phyloP scores from a whole-genome alignment of 2,329 filamentous ascomycete genomes.

The Drechslera avenae region DNA sequence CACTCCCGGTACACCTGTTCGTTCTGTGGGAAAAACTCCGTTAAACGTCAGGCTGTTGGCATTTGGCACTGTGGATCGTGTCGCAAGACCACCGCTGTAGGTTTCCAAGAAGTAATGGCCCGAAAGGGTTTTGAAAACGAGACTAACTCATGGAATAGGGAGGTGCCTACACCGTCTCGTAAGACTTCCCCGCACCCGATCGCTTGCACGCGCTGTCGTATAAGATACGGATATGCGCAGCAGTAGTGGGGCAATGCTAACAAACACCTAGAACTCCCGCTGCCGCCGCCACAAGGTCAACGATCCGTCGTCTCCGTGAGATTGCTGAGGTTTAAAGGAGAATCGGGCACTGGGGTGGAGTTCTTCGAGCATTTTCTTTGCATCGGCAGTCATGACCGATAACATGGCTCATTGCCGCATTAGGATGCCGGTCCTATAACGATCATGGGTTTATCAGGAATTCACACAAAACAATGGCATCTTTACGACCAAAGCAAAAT shows the following conservation, averaged over 20 bases:
- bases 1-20: slow-evolving; percentile 96
- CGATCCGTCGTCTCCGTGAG: slow-evolving; percentile 94
- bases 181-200: slow-evolving; percentile 53
- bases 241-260: slow-evolving; percentile 29
- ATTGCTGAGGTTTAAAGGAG: slow-evolving; percentile 85
- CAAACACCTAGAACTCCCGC: slow-evolving; percentile 75
- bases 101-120: too few relatives aligned
- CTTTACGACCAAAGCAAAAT: slow-evolving; percentile 35
- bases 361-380: slow-evolving; percentile 45
- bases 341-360: slow-evolving; percentile 40
- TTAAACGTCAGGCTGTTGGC: slow-evolving; percentile 86
- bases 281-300: slow-evolving; percentile 92
- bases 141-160: too few relatives aligned
- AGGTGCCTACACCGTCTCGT: slow-evolving; percentile 96
- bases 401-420: slow-evolving; percentile 38
- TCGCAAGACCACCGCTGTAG: slow-evolving; percentile 91
- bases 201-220: not conserved
- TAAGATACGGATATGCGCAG: not conserved
- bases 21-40: slow-evolving; percentile 90
- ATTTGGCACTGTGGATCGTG: slow-evolving; percentile 98
- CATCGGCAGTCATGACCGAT: slow-evolving; percentile 39
- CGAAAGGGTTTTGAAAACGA: too few relatives aligned
- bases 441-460: slow-evolving; percentile 44
- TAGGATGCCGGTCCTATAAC: slow-evolving; percentile 43
- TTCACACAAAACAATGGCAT: slow-evolving; percentile 46